Evolutionary conservation across 169 alveolate genomes (phyloP).

Genomic region (Plasmodium knowlesi): DNA sequence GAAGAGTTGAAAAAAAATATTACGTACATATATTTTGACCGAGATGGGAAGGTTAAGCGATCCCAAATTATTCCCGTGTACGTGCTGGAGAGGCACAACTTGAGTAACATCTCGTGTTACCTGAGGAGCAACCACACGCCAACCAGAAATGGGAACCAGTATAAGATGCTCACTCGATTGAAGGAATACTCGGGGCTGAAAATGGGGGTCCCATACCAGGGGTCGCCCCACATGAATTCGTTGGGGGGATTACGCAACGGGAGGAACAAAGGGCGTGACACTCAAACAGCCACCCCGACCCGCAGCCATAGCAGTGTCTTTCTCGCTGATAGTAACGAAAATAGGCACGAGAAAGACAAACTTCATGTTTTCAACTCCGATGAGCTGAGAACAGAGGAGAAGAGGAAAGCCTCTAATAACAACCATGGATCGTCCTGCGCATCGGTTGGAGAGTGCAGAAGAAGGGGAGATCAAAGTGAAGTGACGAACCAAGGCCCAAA

Average conservation of each 20-base stretch:
- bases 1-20: constrained; percentile 70
- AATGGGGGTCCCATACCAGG: not conserved
- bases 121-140: not conserved
- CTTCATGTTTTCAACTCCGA: not conserved
- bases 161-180: constrained; percentile 16
- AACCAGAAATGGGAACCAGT: not conserved
- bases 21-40: constrained; percentile 53
- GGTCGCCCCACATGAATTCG: not conserved
- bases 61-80: constrained; percentile 65
- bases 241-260: not conserved
- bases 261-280: not conserved
- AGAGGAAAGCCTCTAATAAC: not conserved
- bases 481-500: not conserved
- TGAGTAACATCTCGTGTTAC: constrained; percentile 32
- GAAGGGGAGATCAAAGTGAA: not conserved
- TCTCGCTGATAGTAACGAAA: not conserved
- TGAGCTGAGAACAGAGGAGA: not conserved
- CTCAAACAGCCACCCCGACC: not conserved
- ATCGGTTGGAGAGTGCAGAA: not conserved
- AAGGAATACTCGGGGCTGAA: not conserved
- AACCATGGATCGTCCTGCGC: not conserved
- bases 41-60: constrained; percentile 37
- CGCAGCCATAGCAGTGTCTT: not conserved
- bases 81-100: constrained; percentile 65
- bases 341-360: not conserved